phyloP scores from a whole-genome alignment of 2,329 filamentous ascomycete species.

The Sclerotinia trifoliorum region DNA sequence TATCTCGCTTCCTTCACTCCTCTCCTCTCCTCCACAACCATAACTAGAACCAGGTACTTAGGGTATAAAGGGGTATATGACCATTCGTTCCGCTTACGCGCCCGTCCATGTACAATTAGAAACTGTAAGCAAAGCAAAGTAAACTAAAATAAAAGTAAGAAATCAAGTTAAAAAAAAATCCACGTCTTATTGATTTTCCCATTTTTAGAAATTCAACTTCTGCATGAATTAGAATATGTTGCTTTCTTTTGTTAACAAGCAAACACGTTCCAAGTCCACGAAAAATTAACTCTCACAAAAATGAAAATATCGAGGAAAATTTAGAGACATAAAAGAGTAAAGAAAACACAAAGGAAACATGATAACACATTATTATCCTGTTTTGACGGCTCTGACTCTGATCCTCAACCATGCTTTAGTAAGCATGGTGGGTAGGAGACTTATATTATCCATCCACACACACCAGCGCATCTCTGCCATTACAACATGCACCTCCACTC shows the following conservation, averaged over 20 bases:
- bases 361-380: conserved; percentile 19
- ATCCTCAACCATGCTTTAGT: neutral
- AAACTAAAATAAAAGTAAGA: neutral
- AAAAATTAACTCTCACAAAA: neutral
- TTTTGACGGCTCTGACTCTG: neutral
- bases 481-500: conserved; percentile 27
- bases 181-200: neutral
- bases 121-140: neutral
- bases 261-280: neutral
- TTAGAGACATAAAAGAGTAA: conserved; percentile 10
- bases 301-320: neutral
- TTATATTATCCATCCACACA: conserved; percentile 2
- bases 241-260: neutral
- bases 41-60: conserved; percentile 7
- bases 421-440: neutral
- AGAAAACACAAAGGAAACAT: conserved; percentile 18
- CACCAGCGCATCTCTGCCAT: conserved; percentile 31
- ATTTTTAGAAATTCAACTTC: neutral
- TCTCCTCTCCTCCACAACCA: neutral
- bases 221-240: neutral
- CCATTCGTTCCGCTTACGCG: conserved; percentile 7
- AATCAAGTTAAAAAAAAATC: neutral
- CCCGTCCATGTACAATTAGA: conserved; percentile 1
- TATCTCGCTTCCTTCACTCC: neutral
- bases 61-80: conserved; percentile 16